These are phyloP conservation scores for Thelephora terrestris DNA, from an alignment of 1,284 basidiomycete species.

Conservation along the genomic window DNA sequence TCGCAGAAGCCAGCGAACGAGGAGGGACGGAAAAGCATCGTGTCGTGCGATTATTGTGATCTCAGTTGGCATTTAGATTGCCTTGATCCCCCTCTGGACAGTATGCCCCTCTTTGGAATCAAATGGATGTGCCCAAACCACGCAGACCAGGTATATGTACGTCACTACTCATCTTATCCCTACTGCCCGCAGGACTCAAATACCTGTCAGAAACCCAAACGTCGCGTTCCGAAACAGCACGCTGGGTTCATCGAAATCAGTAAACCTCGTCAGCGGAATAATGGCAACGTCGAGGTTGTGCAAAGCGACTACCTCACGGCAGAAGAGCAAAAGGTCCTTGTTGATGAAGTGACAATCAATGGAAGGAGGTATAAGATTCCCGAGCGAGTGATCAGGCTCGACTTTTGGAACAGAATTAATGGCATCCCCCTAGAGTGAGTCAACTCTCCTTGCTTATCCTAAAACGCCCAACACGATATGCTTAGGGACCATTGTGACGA, in stretches of 20 bases:
- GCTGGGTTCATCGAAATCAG: constrained; percentile 60
- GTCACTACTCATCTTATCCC: constrained; percentile 16
- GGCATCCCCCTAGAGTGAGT: constrained; percentile 32
- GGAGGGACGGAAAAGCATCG: constrained; percentile 60
- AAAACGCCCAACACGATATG: neutral
- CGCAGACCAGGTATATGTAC: constrained; percentile 68
- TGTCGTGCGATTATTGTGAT: constrained; percentile 93
- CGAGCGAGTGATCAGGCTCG: constrained; percentile 83
- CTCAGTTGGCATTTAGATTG: constrained; percentile 98
- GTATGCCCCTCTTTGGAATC: constrained; percentile 77
- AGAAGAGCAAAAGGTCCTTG: constrained; percentile 35
- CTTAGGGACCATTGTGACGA: constrained; percentile 29
- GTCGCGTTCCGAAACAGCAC: constrained; percentile 65
- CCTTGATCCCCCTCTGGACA: constrained; percentile 80
- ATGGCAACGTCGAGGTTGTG: constrained; percentile 86
- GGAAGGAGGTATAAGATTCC: constrained; percentile 89
- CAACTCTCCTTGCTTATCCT: neutral
- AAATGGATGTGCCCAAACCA: constrained; percentile 99
- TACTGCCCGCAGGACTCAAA: neutral
- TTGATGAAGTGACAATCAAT: constrained; percentile 73
- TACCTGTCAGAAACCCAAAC: constrained; percentile 51
- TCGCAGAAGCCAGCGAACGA: constrained; percentile 17
- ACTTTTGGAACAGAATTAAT: constrained; percentile 86
- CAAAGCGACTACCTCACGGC: constrained; percentile 42
- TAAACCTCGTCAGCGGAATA: constrained; percentile 67